Evolutionary conservation across 2,329 filamentous ascomycete species (phyloP), one percentile per base, ranked within the genome.

Genomic region (Colletotrichum nymphaeae): DNA sequence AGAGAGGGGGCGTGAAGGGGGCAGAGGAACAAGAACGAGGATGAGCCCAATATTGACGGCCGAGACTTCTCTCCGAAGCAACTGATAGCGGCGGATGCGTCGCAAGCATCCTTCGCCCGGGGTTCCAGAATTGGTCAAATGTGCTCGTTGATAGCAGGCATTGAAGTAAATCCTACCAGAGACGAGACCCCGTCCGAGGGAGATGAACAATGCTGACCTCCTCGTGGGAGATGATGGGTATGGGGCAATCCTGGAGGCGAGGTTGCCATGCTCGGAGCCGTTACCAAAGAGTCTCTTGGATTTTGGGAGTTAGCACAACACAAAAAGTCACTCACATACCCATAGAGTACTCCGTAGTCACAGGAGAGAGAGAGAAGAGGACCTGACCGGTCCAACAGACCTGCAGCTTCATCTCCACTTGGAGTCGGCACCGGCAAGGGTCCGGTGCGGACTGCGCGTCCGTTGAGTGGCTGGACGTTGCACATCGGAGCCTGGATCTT

Each of bases 401-500:
- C 24, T 64, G 69, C 69, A 72, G 42, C 30, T 64, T 49, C 55
- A 67, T 30, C 69, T 63, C 69, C 66, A 73, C 55, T 73, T 64
- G 16, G 26, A 55, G n/a, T 49, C 69, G 59, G 66, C 66, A 28
- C 52, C 32, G 42, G 57, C 69, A 67, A 71, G 69, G 69, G 42
- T 71, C 46, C 37, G 46, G 49, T n/a, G 2, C 32, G 60, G 57
- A 67, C 67, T 60, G 26, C 42, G 56, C 69, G 32, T 64, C 32
- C 63, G 63, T 62, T 71, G 62, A 70, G 55, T 70, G 69, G 63
- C 32, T 71, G 35, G 69, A 71, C 63, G 63, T 62, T 49, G 69
- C 46, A 62, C 35, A 28, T 71, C 69, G 57, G 24, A 53, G 42
- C 46, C 49, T 62, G 57, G 49, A 57, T 49, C 69, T 58, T 67